Evolutionary conservation across 495 filamentous ascomycete genomes (phyloP), one percentile per base, ranked within the genome.

Genomic region (Xylaria castorea): DNA sequence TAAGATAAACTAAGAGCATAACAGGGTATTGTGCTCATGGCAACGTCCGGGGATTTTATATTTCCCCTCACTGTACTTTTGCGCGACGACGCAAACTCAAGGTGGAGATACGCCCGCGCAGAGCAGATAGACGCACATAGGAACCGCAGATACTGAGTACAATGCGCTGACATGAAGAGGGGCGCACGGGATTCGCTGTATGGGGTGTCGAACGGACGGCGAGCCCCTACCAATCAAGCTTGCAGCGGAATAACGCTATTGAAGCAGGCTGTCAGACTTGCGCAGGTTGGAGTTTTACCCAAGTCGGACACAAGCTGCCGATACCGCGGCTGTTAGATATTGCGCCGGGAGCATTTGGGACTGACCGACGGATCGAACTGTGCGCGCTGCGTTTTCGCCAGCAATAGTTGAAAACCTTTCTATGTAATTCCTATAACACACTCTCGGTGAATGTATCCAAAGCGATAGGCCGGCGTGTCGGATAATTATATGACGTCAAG

Each of bases 51-150:
- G 38, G 18, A 48, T 40, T 75, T 77, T 74, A 77, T 79, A 79
- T 34, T 42, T 25, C 60, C 69, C 61, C 69, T 71, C 60, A 55
- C 36, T 50, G 12, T 30, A 12, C 16, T 74, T 79, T 75, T 79
- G 77, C 77, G 77, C 77, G 58, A 73, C 44, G 51, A 75, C 77
- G 77, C 77, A 79, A 77, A 77, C 72, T 55, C 73, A 66, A 74
- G 64, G 67, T 73, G 77, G 77, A 74, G 77, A 66, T 73, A 70
- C 71, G 75, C 74, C 27, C 34, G 69, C 69, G 69, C 69, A 65
- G 42, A 65, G 27, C 27, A 46, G 7, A 65, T 22, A 46, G 25
- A n/a, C 38, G 25, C 32, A 58, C 50, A 38, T 36, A 38, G 34
- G 11, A 6, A 25, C 51, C 50, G n/a, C 66, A 58, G 67, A 60